Conservation (phyloP, 352 stramenopile species). For the Pythium sukuiense region DNA sequence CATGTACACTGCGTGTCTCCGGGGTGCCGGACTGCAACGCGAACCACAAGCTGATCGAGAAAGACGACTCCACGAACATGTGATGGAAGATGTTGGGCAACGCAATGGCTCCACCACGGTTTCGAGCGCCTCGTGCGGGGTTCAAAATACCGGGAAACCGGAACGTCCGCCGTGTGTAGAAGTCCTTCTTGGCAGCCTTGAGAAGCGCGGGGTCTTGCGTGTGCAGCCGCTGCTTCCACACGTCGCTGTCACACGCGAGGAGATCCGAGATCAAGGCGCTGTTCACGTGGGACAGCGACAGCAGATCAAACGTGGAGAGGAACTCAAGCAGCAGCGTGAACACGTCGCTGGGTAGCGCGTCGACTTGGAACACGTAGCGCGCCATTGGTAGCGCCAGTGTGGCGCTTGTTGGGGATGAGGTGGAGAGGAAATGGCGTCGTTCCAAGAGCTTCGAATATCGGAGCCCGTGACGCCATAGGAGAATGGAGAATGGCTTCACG, state of each 20-base stretch:
- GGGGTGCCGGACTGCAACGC: neutral
- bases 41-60: constrained; percentile 24
- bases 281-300: constrained; percentile 7
- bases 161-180: neutral
- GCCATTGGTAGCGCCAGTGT: too few relatives aligned
- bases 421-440: neutral
- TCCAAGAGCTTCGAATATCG: neutral
- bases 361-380: neutral
- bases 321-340: constrained; percentile 7
- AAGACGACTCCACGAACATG: neutral
- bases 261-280: neutral
- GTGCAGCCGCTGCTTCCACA: constrained; percentile 7
- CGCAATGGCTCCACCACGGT: neutral
- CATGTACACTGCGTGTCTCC: neutral
- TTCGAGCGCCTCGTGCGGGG: neutral
- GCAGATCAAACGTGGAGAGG: constrained; percentile 16
- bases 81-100: neutral
- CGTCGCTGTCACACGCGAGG: neutral
- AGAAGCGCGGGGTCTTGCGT: neutral
- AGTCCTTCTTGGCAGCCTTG: constrained; percentile 7
- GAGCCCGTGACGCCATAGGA: neutral
- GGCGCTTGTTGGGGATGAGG: neutral
- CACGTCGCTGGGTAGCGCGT: constrained; percentile 7
- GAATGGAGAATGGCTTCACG: too few relatives aligned
- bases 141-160: neutral